Conservation (phyloP, 768 basidiomycete species). For the Chalciporus chontae region DNA sequence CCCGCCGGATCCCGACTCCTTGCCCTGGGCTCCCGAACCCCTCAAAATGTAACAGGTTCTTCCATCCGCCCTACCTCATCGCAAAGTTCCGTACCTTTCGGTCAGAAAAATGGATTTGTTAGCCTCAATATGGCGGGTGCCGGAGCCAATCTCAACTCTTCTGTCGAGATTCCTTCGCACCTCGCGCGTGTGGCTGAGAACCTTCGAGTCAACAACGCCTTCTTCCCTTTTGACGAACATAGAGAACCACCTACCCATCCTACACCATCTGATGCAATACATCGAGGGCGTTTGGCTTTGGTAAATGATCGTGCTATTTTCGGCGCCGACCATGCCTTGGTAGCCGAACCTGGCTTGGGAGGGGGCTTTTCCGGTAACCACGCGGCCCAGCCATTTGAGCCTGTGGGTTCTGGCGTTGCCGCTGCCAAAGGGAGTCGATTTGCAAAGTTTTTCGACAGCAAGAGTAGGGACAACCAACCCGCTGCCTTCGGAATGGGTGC, state of each 20-base stretch:
- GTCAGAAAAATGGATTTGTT: conserved; percentile 22
- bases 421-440: conserved; percentile 75
- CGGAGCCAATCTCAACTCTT: conserved; percentile 7
- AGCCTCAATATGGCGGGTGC: conserved; percentile 8
- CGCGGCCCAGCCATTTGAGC: conserved; percentile 21
- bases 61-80: conserved; percentile 19
- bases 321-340: conserved; percentile 18
- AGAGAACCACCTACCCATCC: conserved; percentile 9
- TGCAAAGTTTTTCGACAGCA: conserved; percentile 85
- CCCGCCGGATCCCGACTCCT: conserved; percentile 43
- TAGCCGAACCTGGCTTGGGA: conserved; percentile 15
- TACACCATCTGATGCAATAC: conserved; percentile 17
- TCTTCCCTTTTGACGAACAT: conserved; percentile 57
- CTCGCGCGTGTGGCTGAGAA: conserved; percentile 9
- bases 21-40: conserved; percentile 32
- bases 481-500: conserved; percentile 36
- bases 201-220: conserved; percentile 30
- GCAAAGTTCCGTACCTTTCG: conserved; percentile 22
- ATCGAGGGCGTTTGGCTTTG: conserved; percentile 17
- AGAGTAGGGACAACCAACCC: conserved; percentile 43
- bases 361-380: conserved; percentile 15
- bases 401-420: conserved; percentile 43
- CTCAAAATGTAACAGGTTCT: conserved; percentile 16
- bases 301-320: conserved; percentile 23
- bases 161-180: conserved; percentile 18